These are phyloP conservation scores for Candida insectalens DNA, from an alignment of 805 yeast genomes.

Conservation along the genomic window DNA sequence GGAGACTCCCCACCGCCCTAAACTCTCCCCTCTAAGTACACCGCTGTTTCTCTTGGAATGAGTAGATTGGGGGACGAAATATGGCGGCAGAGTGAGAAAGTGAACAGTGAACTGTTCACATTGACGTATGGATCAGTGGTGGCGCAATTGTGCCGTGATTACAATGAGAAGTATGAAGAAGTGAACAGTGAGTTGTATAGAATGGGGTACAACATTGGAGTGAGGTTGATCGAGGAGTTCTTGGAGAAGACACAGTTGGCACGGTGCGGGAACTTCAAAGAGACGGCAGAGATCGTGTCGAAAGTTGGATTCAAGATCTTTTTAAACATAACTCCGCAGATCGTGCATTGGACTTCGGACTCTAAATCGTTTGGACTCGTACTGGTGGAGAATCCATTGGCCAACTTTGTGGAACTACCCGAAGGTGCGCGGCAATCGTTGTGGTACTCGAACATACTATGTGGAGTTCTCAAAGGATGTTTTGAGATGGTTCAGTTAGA, in stretches of 20 bases:
- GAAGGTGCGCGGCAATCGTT: constrained; percentile 64
- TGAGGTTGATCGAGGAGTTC: constrained; percentile 86
- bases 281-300: constrained; percentile 78
- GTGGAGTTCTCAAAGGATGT: constrained; percentile 88
- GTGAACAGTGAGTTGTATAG: constrained; percentile 79
- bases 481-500: constrained; percentile 94
- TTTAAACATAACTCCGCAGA: constrained; percentile 66
- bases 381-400: constrained; percentile 78
- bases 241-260: constrained; percentile 80
- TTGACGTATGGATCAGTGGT: constrained; percentile 92
- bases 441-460: constrained; percentile 88
- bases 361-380: constrained; percentile 65
- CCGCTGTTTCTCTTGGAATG: constrained; percentile 4
- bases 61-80: constrained; percentile 71
- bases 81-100: constrained; percentile 86
- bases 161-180: constrained; percentile 59
- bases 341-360: constrained; percentile 64
- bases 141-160: constrained; percentile 81
- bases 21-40: neutral
- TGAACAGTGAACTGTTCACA: constrained; percentile 90
- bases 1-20: neutral
- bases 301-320: constrained; percentile 89
- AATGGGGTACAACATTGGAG: constrained; percentile 95
- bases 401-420: constrained; percentile 93
- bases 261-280: constrained; percentile 70